phyloP scores from a whole-genome alignment of 345 rosid genomes.

The Boechera stricta region DNA sequence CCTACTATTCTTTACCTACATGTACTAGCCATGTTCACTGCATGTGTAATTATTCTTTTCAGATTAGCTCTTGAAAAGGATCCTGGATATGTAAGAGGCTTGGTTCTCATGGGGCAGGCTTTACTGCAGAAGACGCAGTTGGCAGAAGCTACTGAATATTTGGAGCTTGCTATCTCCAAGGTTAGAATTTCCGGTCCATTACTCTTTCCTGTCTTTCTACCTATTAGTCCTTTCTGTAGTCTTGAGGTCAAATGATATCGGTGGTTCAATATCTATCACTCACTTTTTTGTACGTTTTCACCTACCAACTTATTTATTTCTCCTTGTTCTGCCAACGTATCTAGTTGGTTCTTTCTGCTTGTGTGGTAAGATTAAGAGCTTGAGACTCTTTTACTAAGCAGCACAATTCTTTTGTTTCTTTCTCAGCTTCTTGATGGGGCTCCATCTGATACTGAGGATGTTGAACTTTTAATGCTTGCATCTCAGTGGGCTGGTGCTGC shows the following conservation, averaged over 20 bases:
- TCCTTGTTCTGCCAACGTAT: background rate
- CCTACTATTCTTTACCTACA: background rate
- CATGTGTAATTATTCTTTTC: slow-evolving; percentile 33
- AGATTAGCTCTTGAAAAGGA: slow-evolving; percentile 85
- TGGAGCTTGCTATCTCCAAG: slow-evolving; percentile 83
- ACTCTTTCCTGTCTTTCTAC: slow-evolving; percentile 17
- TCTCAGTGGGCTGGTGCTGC: slow-evolving; percentile 90
- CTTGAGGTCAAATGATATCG: background rate
- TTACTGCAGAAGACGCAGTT: slow-evolving; percentile 59
- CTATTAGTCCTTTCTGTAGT: slow-evolving; percentile 4
- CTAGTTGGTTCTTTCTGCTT: slow-evolving; percentile 17
- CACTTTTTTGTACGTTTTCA: background rate
- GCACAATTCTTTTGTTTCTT: slow-evolving; percentile 7
- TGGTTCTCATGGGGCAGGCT: slow-evolving; percentile 77
- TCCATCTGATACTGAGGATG: slow-evolving; percentile 56
- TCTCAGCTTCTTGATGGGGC: slow-evolving; percentile 59
- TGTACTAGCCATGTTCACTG: slow-evolving; percentile 29
- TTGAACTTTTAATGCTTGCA: slow-evolving; percentile 70
- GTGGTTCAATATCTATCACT: background rate
- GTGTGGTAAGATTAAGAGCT: background rate
- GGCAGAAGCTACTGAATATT: slow-evolving; percentile 63
- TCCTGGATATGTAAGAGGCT: slow-evolving; percentile 63
- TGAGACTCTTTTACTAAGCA: slow-evolving; percentile 25
- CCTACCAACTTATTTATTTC: background rate
- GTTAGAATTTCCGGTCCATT: slow-evolving; percentile 41